Conservation (phyloP, 352 stramenopile genomes). For the Pythium dissimile region DNA sequence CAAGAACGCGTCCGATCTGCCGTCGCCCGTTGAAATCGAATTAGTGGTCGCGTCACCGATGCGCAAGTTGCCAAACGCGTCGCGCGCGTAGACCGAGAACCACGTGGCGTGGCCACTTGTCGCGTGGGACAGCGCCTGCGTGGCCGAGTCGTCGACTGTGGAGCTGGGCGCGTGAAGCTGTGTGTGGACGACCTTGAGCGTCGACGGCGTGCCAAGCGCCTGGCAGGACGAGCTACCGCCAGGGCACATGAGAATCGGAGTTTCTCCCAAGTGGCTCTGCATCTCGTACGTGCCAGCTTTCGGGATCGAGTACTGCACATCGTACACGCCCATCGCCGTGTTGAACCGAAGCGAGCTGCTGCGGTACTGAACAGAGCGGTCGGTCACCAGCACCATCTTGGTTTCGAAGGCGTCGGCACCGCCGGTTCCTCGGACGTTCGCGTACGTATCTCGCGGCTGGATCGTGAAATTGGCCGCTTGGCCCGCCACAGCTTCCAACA, state of each 20-base stretch:
- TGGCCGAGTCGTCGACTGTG: conserved; percentile 75
- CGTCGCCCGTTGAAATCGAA: conserved; percentile 71
- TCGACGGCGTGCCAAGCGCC: conserved; percentile 45
- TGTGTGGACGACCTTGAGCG: conserved; percentile 87
- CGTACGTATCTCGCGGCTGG: conserved; percentile 93
- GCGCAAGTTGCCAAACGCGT: conserved; percentile 93
- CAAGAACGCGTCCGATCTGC: conserved; percentile 91
- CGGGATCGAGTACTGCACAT: conserved; percentile 93
- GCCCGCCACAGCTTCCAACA: conserved; percentile 91
- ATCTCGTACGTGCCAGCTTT: conserved; percentile 85
- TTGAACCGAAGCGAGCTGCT: conserved; percentile 61
- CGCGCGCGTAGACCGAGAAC: conserved; percentile 86
- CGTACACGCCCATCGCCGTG: conserved; percentile 71
- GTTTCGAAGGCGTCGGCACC: conserved; percentile 79
- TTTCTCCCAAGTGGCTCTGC: conserved; percentile 70
- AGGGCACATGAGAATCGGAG: conserved; percentile 91
- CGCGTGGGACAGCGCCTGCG: conserved; percentile 64
- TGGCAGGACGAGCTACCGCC: conserved; percentile 34
- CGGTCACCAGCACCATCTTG: conserved; percentile 65
- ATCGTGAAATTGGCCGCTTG: conserved; percentile 93
- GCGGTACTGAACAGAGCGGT: conserved; percentile 73
- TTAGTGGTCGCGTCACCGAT: conserved; percentile 63
- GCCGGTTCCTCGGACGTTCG: conserved; percentile 63
- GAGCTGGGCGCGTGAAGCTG: conserved; percentile 85
- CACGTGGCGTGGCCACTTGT: conserved; percentile 82